Evolutionary conservation across 192 early-diverging fungal species (phyloP), one percentile per base, ranked within the genome.

Genomic region (Coemansia sp.): DNA sequence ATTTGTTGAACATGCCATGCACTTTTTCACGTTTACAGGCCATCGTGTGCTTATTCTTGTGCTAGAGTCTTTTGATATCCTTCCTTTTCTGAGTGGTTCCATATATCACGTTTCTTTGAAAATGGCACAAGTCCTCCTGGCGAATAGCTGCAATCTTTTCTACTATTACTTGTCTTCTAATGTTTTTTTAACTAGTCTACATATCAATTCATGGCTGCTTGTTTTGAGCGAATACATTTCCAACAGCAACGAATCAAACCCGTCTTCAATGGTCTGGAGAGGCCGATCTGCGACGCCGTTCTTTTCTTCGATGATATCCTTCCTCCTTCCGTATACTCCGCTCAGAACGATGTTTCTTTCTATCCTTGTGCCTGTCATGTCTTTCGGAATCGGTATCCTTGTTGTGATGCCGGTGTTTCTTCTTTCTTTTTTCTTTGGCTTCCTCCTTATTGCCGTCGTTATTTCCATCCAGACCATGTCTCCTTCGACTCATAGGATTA

Each of bases 401-500:
- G 54, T 68, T 66, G 75, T 78, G 63, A 57, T 73, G 12, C 32
- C 59, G 40, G 22, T 61, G 47, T 41, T 73, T 61, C 32, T 36
- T 46, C 16, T 58, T 62, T 42, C 75, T 67, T 65, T 85, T 71
- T 6, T 42, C 41, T 65, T 83, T 71, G 9, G 60, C 42, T 63
- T 80, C 72, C 78, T 84, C 16, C 87, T 69, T 37, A 83, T 72
- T 19, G 60, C 88, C 46, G 7, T 19, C 21, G 22, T 26, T 26
- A 22, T 22, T 12, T 10, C 59, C 59, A 57, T 93, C 37, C 6
- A 59, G 39, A n/a, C 57, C 57, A 59, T 39, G 36, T 7, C 39
- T 26, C n/a, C 40, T 59, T 41, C 57, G 8, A 16, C 39, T 64
- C 90, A 69, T 46, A 12, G 92, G 91, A 63, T 94, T 94, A 51